Percentiles rank a stretch among this genome's conserved stretches.
Evolutionary conservation across 345 rosid genomes (phyloP).

Genomic region (Lepidium didymum): DNA sequence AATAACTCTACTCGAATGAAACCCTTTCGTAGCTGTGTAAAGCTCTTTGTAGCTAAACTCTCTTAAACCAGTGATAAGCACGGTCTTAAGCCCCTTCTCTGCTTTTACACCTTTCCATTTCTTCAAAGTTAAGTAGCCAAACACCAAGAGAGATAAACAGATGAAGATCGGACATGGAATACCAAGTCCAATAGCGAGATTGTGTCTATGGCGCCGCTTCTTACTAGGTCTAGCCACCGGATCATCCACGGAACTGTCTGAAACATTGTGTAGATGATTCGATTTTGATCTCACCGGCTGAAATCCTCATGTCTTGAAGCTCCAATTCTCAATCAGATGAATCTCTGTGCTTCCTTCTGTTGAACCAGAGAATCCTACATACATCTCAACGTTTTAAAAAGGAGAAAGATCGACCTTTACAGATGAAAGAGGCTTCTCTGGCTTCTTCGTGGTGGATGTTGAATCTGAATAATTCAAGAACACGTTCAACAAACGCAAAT

Average conservation of each 20-base stretch:
- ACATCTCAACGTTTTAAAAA: slow-evolving; percentile 49
- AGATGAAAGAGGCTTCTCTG: slow-evolving; percentile 45
- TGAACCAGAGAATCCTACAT: slow-evolving; percentile 84
- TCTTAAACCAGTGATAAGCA: slow-evolving; percentile 59
- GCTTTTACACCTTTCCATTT: slow-evolving; percentile 47
- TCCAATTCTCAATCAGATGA: slow-evolving; percentile 73
- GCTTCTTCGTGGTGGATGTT: slow-evolving; percentile 35
- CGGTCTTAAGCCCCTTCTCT: slow-evolving; percentile 56
- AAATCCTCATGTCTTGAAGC: slow-evolving; percentile 62
- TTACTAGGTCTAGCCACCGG: slow-evolving; percentile 34
- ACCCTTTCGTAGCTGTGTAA: slow-evolving; percentile 66
- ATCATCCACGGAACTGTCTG: slow-evolving; percentile 48
- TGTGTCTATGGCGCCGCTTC: slow-evolving; percentile 10
- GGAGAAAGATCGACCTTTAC: slow-evolving; percentile 59
- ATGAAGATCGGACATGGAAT: slow-evolving; percentile 76
- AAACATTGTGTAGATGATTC: slow-evolving; percentile 61
- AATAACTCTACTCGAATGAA: slow-evolving; percentile 72
- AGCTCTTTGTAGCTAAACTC: slow-evolving; percentile 75
- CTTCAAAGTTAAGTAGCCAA: slow-evolving; percentile 57
- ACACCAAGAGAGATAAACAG: slow-evolving; percentile 47
- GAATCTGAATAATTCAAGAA: slow-evolving; percentile 52
- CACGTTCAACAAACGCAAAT: slow-evolving; percentile 45
- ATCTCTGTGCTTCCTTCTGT: slow-evolving; percentile 94
- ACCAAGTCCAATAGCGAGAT: slow-evolving; percentile 64
- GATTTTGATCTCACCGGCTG: slow-evolving; percentile 45